Percentiles rank a stretch among this genome's conserved stretches.
These are phyloP conservation scores for Camellia japonica DNA, from an alignment of 148 eudicot species.

Conservation along the genomic window DNA sequence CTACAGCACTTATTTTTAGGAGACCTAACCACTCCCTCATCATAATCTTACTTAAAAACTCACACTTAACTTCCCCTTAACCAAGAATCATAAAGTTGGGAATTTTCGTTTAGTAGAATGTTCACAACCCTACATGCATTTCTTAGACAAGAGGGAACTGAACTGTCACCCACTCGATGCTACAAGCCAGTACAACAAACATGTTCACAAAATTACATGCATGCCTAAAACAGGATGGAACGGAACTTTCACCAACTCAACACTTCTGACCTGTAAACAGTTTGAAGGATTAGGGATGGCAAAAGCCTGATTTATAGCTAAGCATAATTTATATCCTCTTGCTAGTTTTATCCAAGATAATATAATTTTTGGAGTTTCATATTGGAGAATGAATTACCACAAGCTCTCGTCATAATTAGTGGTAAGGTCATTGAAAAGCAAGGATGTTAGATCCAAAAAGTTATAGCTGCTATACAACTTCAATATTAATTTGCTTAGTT, in stretches of 20 bases:
- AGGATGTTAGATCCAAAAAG: too few species aligned
- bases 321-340: not conserved
- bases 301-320: not conserved
- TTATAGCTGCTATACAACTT: too few species aligned
- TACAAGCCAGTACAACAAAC: not conserved
- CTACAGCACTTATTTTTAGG: not conserved
- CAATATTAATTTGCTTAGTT: too few species aligned
- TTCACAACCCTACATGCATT: too few species aligned
- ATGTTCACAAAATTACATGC: not conserved
- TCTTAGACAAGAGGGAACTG: not conserved
- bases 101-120: too few species aligned
- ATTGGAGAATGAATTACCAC: too few species aligned
- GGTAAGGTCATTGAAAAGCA: too few species aligned
- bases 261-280: not conserved
- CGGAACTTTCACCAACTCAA: not conserved
- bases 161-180: not conserved
- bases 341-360: too few species aligned
- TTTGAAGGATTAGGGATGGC: not conserved
- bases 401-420: too few species aligned
- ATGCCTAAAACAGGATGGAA: not conserved
- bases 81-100: not conserved
- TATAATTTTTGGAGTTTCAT: too few species aligned
- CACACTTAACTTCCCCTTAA: not conserved
- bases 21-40: not conserved
- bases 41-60: not conserved